phyloP scores from a whole-genome alignment of 2,329 filamentous ascomycete genomes.

The Calonectria crousiana region DNA sequence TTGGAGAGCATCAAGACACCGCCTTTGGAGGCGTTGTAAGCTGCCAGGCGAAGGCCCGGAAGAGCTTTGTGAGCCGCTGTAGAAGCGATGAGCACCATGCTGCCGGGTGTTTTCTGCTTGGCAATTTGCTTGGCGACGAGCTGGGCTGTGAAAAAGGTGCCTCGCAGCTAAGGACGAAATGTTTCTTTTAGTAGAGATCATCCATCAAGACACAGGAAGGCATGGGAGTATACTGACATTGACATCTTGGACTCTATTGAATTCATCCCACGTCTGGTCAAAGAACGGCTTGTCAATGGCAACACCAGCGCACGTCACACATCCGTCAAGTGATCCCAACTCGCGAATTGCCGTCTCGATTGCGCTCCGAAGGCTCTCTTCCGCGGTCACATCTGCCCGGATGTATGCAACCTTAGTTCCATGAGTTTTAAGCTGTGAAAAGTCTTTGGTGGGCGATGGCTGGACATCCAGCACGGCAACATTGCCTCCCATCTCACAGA shows the following conservation, averaged over 20 bases:
- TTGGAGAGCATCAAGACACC: background rate
- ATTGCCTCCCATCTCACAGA: conserved; percentile 1
- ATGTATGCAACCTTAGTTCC: background rate
- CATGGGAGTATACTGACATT: background rate
- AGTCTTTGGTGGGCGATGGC: background rate
- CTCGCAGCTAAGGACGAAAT: background rate
- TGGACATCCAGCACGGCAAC: background rate
- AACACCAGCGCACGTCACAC: background rate
- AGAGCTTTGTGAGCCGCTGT: background rate
- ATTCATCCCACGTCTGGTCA: background rate
- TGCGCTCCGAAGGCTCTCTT: background rate
- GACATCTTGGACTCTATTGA: background rate
- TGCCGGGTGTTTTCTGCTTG: background rate
- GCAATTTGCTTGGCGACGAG: background rate
- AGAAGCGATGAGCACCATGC: background rate
- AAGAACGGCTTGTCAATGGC: background rate
- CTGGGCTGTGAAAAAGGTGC: background rate
- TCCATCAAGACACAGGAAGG: rapidly evolving
- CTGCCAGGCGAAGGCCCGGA: background rate
- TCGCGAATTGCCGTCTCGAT: background rate
- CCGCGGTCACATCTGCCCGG: background rate
- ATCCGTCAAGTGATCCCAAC: background rate
- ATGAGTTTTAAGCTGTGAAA: background rate
- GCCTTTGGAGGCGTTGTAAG: background rate
- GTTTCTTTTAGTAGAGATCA: background rate